phyloP scores from a whole-genome alignment of 352 stramenopile genomes.

The Phytophthora pinifolia region DNA sequence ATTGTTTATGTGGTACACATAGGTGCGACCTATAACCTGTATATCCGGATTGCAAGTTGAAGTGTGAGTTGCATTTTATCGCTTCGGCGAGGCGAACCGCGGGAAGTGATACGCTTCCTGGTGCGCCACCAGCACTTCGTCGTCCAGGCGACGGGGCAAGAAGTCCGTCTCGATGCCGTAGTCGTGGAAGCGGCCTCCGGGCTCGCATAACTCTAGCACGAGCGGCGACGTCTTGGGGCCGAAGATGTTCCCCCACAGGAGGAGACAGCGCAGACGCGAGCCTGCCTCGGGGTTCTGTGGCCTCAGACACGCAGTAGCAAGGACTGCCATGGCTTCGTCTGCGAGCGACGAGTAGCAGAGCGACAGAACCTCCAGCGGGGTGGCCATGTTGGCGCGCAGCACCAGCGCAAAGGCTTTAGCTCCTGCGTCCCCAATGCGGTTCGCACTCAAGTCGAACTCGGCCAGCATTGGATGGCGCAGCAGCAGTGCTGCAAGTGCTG shows the following conservation, averaged over 20 bases:
- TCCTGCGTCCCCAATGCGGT: slow-evolving; percentile 61
- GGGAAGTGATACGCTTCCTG: slow-evolving; percentile 35
- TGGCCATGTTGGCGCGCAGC: slow-evolving; percentile 38
- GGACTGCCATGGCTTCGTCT: slow-evolving; percentile 43
- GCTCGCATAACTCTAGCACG: slow-evolving; percentile 43
- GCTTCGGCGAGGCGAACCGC: slow-evolving; percentile 48
- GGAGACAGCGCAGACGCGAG: slow-evolving; percentile 37
- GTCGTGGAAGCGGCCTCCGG: slow-evolving; percentile 37
- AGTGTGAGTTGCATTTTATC: slow-evolving; percentile 27
- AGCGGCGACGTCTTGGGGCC: slow-evolving; percentile 32
- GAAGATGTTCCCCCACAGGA: slow-evolving; percentile 79
- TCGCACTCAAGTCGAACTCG: slow-evolving; percentile 66
- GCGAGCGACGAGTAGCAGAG: slow-evolving; percentile 65
- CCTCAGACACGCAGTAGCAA: slow-evolving; percentile 45
- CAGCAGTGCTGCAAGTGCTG: slow-evolving; percentile 58
- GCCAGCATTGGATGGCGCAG: slow-evolving; percentile 46
- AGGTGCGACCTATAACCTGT: background rate
- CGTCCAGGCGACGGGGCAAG: slow-evolving; percentile 32
- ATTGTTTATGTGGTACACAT: no score
- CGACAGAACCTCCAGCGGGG: slow-evolving; percentile 43
- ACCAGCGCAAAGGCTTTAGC: slow-evolving; percentile 57
- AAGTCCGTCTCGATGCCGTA: slow-evolving; percentile 61
- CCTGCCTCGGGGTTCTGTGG: slow-evolving; percentile 28
- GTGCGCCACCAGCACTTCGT: slow-evolving; percentile 53
- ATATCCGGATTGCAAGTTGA: slow-evolving; percentile 3